Base-by-base conservation (phyloP, 75 land plant species). In the Ceratopteris richardii region DNA sequence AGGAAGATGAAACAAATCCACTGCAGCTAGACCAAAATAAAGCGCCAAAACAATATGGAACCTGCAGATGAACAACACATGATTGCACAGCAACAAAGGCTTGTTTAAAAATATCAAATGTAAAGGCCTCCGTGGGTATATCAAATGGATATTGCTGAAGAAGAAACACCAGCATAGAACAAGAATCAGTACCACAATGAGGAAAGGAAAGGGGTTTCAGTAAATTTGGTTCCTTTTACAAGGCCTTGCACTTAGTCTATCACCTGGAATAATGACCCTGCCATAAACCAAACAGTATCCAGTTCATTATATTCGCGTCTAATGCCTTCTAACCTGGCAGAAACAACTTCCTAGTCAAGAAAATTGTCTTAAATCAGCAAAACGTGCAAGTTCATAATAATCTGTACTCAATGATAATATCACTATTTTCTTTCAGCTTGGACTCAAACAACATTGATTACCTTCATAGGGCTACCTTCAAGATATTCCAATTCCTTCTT, bases 261-360 rank as follows among this genome's bases (percentile, higher is more conserved):
- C n/a, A 90, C 98, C 96, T 90, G 77, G 76, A 94, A 94, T 44
- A 94, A 62, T 26, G 98, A 94, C 26, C 98, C 98, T 64, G 98
- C 96, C 98, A 94, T 94, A 69, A 94, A 94, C 98, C 98, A 94
- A 9, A 94, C 96, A 25, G 98, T 94, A 55, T 94, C 98, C 41
- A 94, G 91, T 79, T 94, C 98, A 64, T 83, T 67, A 48, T 94
- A 94, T 54, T 94, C 98, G 42, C 83, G 85, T 62, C 77, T 81
- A 23, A 94, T 83, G 26, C 96, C 98, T 61, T 79, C 88, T 53
- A 69, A 79, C 64, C 98, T 86, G 54, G 68, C 88, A 51, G 77
- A 58, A 60, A 90, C 77, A 66, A 90, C 89, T 56, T 74, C 83
- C 98, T 94, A 59, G 25, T 28, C 53, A 27, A 50, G 30, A 10